phyloP scores from a whole-genome alignment of 768 basidiomycete species.

The Rubroboletus pulcherrimus region DNA sequence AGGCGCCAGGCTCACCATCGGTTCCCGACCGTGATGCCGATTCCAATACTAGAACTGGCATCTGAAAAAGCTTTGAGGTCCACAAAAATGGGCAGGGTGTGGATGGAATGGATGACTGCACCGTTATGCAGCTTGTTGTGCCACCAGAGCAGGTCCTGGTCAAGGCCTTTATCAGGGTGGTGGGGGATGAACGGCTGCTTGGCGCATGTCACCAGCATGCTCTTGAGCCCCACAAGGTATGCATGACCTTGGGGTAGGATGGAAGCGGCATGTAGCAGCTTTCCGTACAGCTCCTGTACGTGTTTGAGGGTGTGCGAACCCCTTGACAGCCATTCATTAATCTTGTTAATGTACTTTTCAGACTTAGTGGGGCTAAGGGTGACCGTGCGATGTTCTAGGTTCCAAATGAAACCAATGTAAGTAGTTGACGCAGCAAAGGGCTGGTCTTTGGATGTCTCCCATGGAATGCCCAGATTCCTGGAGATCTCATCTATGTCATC shows the following conservation, averaged over 20 bases:
- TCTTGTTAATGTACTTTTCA: neutral
- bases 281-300: neutral
- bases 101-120: neutral
- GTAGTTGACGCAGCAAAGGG: neutral
- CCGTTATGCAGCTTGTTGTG: rapidly evolving
- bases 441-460: neutral
- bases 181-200: neutral
- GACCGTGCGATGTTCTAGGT: neutral
- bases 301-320: neutral
- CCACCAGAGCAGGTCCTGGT: neutral
- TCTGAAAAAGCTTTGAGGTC: neutral
- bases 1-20: neutral
- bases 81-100: neutral
- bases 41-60: neutral
- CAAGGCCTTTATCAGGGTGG: neutral
- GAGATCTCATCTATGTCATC: neutral
- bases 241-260: neutral
- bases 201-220: neutral
- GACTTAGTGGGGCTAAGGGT: neutral
- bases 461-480: neutral
- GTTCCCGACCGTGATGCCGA: neutral
- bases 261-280: neutral
- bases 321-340: neutral
- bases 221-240: neutral
- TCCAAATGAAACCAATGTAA: neutral